A percentile compares a stretch with the other conserved stretches of the same genome.
Evolutionary conservation across 495 filamentous ascomycete species (phyloP).

Genomic region (Haplographium delicatum): DNA sequence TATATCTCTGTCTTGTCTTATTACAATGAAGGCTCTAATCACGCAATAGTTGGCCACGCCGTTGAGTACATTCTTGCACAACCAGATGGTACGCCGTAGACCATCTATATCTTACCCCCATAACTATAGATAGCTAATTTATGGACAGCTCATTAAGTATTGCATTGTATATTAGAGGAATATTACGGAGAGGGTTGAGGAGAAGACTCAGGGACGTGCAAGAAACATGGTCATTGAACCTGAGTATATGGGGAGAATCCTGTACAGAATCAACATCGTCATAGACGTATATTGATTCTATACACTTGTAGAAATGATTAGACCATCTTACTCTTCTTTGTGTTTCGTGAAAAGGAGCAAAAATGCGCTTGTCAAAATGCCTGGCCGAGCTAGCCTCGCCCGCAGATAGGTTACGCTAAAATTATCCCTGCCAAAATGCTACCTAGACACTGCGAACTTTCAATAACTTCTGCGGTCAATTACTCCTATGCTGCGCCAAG

Average conservation of each 20-base stretch:
- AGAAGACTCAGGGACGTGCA: not conserved
- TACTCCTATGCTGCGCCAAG: not conserved
- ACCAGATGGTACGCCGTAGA: constrained; percentile 58
- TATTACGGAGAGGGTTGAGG: constrained; percentile 2
- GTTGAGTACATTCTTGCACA: constrained; percentile 93
- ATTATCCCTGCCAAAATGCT: constrained; percentile 7
- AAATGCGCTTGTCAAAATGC: not conserved
- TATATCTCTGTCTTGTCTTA: constrained; percentile 13
- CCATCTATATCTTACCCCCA: not conserved
- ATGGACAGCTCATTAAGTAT: constrained; percentile 31
- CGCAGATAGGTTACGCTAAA: not conserved
- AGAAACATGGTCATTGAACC: constrained; percentile 18
- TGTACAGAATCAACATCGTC: constrained; percentile 21
- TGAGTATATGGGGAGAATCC: constrained; percentile 7
- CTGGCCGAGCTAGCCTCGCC: not conserved
- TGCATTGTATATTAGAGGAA: constrained; percentile 27
- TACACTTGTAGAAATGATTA: constrained; percentile 26
- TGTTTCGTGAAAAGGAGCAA: not conserved
- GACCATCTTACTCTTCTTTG: constrained; percentile 23
- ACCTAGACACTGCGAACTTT: not conserved
- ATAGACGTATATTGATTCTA: constrained; percentile 25
- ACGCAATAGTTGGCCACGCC: constrained; percentile 76
- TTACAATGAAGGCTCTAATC: constrained; percentile 19
- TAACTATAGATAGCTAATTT: constrained; percentile 7
- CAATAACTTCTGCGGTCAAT: not conserved